A percentile compares a stretch with the other conserved stretches of the same genome.
Evolutionary conservation across 106 monocot species (phyloP).

Genomic region (Dioscorea zingiberensis): DNA sequence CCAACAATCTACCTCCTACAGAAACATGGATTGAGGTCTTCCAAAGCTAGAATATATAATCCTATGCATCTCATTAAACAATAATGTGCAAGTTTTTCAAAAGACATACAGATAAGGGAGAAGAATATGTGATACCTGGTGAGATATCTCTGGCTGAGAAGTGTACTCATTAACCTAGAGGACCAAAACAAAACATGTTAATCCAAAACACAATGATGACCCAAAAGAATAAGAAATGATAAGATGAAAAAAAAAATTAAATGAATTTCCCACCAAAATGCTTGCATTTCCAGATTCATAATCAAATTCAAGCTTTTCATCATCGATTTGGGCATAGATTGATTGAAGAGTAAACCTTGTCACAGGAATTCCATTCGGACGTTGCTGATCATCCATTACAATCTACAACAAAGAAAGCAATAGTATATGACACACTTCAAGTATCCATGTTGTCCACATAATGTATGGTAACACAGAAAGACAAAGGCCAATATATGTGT

Average conservation of each 20-base stretch:
- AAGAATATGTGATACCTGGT: constrained; percentile 49
- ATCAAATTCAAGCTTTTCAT: constrained; percentile 96
- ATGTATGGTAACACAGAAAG: too few species aligned
- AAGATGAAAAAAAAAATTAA: neutral
- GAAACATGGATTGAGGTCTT: too few species aligned
- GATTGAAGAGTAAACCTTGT: constrained; percentile 87
- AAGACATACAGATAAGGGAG: too few species aligned
- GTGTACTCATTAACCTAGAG: constrained; percentile 77
- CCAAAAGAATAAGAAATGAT: too few species aligned
- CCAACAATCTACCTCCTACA: too few species aligned
- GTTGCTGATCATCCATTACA: constrained; percentile 94
- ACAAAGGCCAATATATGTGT: too few species aligned
- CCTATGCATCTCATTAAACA: too few species aligned
- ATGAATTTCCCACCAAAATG: constrained; percentile 45
- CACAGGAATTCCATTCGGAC: constrained; percentile 92
- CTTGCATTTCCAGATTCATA: constrained; percentile 91
- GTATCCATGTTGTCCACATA: too few species aligned
- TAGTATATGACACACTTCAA: neutral
- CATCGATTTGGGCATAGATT: constrained; percentile 88
- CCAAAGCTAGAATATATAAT: too few species aligned
- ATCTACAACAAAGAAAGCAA: constrained; percentile 43
- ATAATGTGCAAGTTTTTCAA: too few species aligned
- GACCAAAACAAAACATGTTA: constrained; percentile 10
- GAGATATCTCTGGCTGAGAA: constrained; percentile 78
- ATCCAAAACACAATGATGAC: neutral